Base-by-base conservation (phyloP, 2,329 filamentous ascomycete genomes). In the Neonectria punicea region DNA sequence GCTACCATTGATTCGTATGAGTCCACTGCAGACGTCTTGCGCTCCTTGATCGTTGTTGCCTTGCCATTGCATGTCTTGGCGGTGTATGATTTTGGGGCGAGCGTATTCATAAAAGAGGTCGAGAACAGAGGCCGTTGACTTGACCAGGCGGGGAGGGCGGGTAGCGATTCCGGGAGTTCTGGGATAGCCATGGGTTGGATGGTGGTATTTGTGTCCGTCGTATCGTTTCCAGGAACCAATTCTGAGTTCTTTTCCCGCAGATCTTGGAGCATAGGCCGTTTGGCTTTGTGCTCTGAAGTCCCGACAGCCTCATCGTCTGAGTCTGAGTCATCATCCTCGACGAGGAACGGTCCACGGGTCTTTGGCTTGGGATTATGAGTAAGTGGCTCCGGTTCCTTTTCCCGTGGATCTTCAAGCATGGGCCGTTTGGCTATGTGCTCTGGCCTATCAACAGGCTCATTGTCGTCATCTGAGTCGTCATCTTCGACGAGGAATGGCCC, bases 1-100 rank as follows among this genome's bases (percentile, higher is more conserved):
- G 91, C 90, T 3, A 92, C 87, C 70, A 93, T 85, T 43, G 86
- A 82, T 73, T 92, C 89, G 73, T 91, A 93, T 0, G 90, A 83
- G 1, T 86, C 75, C 1, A 80, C 75, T 1, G 79, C 77, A 1
- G 78, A 76, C 8, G 80, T 75, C 58, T 82, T 83, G 56, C 89
- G 87, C 71, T 87, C 82, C 49, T 83, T 83, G 49, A 93, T 83
- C 0, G 85, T 82, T 2, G 87, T 77, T 0, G 82, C 81, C 46
- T 83, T 86, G 32, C 92, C 92, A 22, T 83, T 81, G 62, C 87
- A 89, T 18, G 85, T 88, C n/a, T 76, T 83, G 36, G 85, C 77
- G 11, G 80, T 82, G 67, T 84, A 84, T 61, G 75, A 72, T 22
- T 73, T 72, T 5, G 70, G 71, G 2, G 72, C 57, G 51, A 76